Percentiles rank a stretch among this genome's conserved stretches.
Evolutionary conservation across 352 stramenopile species (phyloP).

Genomic region (Globisporangium mamillatum): DNA sequence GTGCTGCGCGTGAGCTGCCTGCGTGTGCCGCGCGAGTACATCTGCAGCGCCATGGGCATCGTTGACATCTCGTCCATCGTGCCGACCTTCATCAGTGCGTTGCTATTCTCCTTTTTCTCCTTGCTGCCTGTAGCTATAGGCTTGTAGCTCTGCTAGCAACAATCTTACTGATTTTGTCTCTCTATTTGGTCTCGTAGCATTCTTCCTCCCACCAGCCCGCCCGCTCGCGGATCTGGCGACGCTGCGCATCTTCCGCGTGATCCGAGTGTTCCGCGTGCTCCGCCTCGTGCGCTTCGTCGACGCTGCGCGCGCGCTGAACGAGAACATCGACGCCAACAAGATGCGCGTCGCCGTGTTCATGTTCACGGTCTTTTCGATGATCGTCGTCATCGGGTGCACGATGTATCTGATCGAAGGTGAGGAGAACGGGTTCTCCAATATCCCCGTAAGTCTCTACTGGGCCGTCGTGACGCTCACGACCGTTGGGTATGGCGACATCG

Average conservation of each 20-base stretch:
- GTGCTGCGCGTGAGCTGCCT: conserved; percentile 35
- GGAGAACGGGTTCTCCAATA: conserved; percentile 70
- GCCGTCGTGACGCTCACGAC: conserved; percentile 54
- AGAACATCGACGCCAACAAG: conserved; percentile 84
- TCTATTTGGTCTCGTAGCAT: conserved; percentile 22
- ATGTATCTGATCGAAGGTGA: conserved; percentile 87
- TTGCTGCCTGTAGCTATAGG: not conserved
- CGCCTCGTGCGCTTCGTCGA: conserved; percentile 73
- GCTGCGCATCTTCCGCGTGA: conserved; percentile 75
- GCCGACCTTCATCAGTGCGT: conserved; percentile 45
- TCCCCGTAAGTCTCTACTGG: conserved; percentile 53
- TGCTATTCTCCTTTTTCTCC: not conserved
- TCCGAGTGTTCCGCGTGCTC: conserved; percentile 75
- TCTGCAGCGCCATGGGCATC: conserved; percentile 47
- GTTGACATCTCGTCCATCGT: conserved; percentile 53
- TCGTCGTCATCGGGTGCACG: conserved; percentile 75
- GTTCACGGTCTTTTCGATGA: conserved; percentile 70
- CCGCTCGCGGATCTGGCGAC: conserved; percentile 65
- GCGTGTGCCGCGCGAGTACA: conserved; percentile 36
- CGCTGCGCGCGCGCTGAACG: conserved; percentile 53
- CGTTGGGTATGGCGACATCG: conserved; percentile 54
- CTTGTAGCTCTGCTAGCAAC: not conserved
- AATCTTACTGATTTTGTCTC: not conserved
- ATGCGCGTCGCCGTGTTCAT: conserved; percentile 77
- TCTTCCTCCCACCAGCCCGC: conserved; percentile 49